phyloP scores from a whole-genome alignment of 2,329 filamentous ascomycete species.

The Alternaria novae-zelandiae region DNA sequence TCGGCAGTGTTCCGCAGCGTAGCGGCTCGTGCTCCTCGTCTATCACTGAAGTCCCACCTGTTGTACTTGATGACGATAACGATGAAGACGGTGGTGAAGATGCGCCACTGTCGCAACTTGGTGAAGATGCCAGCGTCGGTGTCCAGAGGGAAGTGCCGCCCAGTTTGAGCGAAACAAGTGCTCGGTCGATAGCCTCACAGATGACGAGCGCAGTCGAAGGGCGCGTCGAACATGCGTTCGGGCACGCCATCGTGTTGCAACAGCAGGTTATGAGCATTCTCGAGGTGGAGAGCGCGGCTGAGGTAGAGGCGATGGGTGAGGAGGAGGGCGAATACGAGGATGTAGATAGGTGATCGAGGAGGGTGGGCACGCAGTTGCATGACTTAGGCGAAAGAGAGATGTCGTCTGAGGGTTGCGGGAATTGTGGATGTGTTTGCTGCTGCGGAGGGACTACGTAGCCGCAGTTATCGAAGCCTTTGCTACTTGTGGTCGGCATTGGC shows the following conservation, averaged over 20 bases:
- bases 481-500: not conserved
- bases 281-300: constrained; percentile 3
- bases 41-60: not conserved
- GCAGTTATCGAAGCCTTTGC: not conserved
- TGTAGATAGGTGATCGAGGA: constrained; percentile 5
- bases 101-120: not conserved
- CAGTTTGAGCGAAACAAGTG: constrained; percentile 3
- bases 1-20: constrained; percentile 6
- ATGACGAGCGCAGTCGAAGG: constrained; percentile 6
- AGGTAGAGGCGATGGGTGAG: not conserved
- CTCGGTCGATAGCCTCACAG: constrained; percentile 7
- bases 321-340: not conserved
- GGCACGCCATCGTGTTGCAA: not conserved
- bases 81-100: constrained; percentile 1
- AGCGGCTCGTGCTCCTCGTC: constrained; percentile 9
- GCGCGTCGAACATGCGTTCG: constrained; percentile 3
- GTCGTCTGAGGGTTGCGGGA: not conserved
- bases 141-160: constrained; percentile 4
- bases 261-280: constrained; percentile 3
- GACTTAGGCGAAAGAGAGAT: not conserved
- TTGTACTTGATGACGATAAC: not conserved
- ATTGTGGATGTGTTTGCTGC: not conserved
- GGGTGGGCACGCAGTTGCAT: constrained; percentile 1
- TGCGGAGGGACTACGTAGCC: not conserved
- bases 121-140: not conserved